These are phyloP conservation scores for Malus hybrid DNA, from an alignment of 331 rosid species.

Conservation along the genomic window DNA sequence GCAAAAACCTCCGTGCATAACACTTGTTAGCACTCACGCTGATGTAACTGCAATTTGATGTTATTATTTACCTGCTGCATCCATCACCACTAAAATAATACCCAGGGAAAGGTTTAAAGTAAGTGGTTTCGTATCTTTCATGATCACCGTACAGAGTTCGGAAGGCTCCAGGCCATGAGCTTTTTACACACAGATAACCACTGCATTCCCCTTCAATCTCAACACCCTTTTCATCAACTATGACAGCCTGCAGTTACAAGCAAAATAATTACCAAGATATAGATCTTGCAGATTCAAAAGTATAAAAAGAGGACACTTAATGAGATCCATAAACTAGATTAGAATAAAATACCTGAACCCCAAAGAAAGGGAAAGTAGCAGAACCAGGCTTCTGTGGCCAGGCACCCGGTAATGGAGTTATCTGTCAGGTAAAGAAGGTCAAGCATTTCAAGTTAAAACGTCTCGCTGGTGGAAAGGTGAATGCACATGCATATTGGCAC, in stretches of 20 bases:
- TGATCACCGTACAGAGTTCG: conserved; percentile 94
- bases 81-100: conserved; percentile 98
- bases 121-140: conserved; percentile 93
- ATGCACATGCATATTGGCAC: not conserved
- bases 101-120: conserved; percentile 92
- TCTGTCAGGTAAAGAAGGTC: conserved; percentile 41
- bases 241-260: conserved; percentile 54
- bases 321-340: conserved; percentile 11
- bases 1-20: not conserved
- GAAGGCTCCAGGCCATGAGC: conserved; percentile 98
- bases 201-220: conserved; percentile 91
- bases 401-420: conserved; percentile 94
- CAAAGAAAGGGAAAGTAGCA: conserved; percentile 96
- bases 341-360: conserved; percentile 65
- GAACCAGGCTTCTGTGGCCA: conserved; percentile 99
- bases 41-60: not conserved
- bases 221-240: conserved; percentile 92
- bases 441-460: not conserved
- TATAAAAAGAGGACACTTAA: not conserved
- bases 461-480: not conserved
- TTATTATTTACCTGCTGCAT: conserved; percentile 63
- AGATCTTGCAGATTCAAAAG: conserved; percentile 1
- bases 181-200: conserved; percentile 83
- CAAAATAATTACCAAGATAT: conserved; percentile 12
- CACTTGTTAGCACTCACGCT: not conserved